Conservation (phyloP, 345 rosid species). For the Pistacia atlantica region DNA sequence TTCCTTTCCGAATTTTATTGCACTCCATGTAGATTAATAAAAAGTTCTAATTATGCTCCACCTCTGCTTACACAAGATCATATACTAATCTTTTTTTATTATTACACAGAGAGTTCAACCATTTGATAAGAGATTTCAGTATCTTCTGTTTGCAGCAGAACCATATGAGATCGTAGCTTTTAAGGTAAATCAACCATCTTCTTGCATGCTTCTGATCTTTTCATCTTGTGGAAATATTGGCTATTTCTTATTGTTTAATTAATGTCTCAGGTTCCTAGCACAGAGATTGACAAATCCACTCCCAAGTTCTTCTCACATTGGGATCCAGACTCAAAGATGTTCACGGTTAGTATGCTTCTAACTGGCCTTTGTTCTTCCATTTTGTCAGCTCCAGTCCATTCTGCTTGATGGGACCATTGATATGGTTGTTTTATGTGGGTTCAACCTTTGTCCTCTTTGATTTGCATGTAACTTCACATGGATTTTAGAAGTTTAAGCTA, state of each 20-base stretch:
- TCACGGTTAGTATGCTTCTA: slow-evolving; percentile 62
- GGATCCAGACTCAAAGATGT: slow-evolving; percentile 99
- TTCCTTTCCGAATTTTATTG: not conserved
- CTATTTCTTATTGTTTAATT: slow-evolving; percentile 9
- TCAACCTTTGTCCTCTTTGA: not conserved
- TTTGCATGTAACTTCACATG: not conserved
- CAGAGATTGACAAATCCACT: slow-evolving; percentile 95
- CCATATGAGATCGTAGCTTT: slow-evolving; percentile 96
- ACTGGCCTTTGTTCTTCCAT: not conserved
- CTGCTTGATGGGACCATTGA: not conserved
- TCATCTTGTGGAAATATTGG: not conserved
- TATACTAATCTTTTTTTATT: not conserved
- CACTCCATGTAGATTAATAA: not conserved
- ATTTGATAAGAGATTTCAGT: slow-evolving; percentile 87
- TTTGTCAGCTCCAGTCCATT: not conserved
- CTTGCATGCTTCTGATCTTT: slow-evolving; percentile 1
- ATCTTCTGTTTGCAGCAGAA: slow-evolving; percentile 92
- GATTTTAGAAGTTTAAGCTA: not conserved
- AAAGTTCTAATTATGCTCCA: too few relatives aligned
- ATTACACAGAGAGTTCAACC: slow-evolving; percentile 70
- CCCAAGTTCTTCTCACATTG: slow-evolving; percentile 97
- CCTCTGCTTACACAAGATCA: too few relatives aligned
- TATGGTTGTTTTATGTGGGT: not conserved
- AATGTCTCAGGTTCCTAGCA: slow-evolving; percentile 87
- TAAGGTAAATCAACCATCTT: slow-evolving; percentile 50